Conservation (phyloP, 768 basidiomycete genomes). For the Mycena epipterygia region DNA sequence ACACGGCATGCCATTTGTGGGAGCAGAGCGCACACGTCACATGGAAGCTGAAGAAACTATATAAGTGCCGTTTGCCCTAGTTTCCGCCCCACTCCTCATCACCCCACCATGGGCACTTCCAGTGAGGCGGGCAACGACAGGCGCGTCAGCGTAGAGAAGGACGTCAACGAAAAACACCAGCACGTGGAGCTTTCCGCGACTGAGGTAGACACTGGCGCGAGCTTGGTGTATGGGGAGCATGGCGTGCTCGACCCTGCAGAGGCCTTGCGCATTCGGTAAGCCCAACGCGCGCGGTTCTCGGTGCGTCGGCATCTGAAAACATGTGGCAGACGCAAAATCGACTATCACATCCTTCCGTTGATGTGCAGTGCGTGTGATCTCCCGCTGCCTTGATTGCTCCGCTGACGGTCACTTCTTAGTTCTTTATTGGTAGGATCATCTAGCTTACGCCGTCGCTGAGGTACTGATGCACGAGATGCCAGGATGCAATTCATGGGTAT, state of each 20-base stretch:
- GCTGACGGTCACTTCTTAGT: slow-evolving; percentile 45
- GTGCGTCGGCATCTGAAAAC: too few species aligned
- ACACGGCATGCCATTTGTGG: not conserved
- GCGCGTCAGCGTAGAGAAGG: not conserved
- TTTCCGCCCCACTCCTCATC: not conserved
- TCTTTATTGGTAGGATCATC: slow-evolving; percentile 59
- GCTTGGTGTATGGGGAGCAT: slow-evolving; percentile 61
- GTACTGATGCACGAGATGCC: not conserved
- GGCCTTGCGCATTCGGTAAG: slow-evolving; percentile 64
- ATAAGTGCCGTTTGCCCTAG: not conserved
- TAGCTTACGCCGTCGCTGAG: too few species aligned
- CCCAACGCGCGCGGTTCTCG: not conserved
- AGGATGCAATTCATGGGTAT: slow-evolving; percentile 80
- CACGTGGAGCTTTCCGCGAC: too few species aligned
- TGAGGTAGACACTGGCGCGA: slow-evolving; percentile 75
- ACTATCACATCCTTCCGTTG: too few species aligned
- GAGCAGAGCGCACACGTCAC: not conserved
- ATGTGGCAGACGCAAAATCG: slow-evolving; percentile 72
- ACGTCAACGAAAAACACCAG: too few species aligned
- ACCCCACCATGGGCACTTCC: not conserved
- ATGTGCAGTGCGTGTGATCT: slow-evolving; percentile 87
- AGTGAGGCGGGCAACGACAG: not conserved
- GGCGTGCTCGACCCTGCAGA: slow-evolving; percentile 65
- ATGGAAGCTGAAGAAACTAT: not conserved
- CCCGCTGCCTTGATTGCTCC: slow-evolving; percentile 51